These are phyloP conservation scores for Serendipita indica DNA, from an alignment of 768 basidiomycete genomes.

Conservation along the genomic window DNA sequence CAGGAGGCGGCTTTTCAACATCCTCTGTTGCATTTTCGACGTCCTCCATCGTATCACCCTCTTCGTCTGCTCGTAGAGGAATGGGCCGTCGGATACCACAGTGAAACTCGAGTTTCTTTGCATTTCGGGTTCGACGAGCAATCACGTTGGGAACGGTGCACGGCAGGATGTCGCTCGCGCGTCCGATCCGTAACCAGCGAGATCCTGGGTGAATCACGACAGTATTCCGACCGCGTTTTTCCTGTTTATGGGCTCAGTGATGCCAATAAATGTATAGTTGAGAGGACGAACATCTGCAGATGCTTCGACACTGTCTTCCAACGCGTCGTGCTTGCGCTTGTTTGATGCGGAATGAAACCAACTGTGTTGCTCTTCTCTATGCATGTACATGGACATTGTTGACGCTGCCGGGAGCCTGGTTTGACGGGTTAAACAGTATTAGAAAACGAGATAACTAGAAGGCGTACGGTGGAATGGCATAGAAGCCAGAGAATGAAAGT, in stretches of 20 bases:
- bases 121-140: conserved; percentile 42
- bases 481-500: conserved; percentile 6
- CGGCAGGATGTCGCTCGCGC: conserved; percentile 65
- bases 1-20: background rate
- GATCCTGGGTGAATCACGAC: conserved; percentile 73
- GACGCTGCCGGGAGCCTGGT: background rate
- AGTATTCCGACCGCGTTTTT: conserved; percentile 61
- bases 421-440: background rate
- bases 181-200: conserved; percentile 54
- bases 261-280: background rate
- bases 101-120: conserved; percentile 32
- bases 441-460: conserved; percentile 12
- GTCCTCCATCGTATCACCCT: conserved; percentile 17
- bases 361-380: conserved; percentile 5
- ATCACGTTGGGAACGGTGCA: conserved; percentile 52
- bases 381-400: conserved; percentile 7
- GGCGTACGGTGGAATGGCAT: conserved; percentile 17
- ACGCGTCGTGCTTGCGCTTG: background rate
- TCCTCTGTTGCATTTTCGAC: background rate
- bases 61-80: conserved; percentile 55
- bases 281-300: background rate
- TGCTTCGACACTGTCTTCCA: background rate
- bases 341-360: background rate
- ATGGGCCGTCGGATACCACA: conserved; percentile 44
- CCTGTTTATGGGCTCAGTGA: conserved; percentile 18